Evolutionary conservation across 768 basidiomycete species (phyloP), one percentile per base, ranked within the genome.

Genomic region (Lentinula raphanica): DNA sequence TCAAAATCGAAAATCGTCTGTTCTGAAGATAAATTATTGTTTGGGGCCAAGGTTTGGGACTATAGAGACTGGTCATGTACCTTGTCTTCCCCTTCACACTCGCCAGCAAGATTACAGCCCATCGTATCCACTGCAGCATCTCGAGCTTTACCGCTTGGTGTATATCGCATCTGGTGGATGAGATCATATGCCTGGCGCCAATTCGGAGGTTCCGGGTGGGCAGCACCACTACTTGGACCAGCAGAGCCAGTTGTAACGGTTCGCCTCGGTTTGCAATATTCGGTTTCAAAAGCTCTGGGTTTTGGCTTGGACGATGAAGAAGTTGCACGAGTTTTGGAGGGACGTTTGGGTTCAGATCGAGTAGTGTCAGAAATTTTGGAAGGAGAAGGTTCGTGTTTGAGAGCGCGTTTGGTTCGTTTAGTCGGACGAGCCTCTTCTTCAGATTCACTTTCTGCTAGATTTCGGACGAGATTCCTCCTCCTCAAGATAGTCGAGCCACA

Each of bases 71-170:
- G 36, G 32, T 39, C 13, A 31, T 46, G 50, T 35, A 63, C 69
- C 69, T 27, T 50, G 88, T 91, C 78, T 82, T 70, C 64, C 90
- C 88, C 42, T 79, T 77, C 50, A 66, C 65, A 59, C 90, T 86
- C 0, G 88, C 87, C 57, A 79, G 79, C 51, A 6, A 53, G 27
- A 49, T 90, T 84, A 64, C 92, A 92, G 1, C 93, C 92, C 91
- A 94, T 92, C 0, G 87, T 90, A 66, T 98, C 96, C 1, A 97
- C 96, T 0, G 96, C 94, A 0, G 95, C 94, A 17, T 36, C 19
- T 15, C 21, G n/a, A 23, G 51, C 51, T 12, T 19, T 11, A 23
- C 51, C 51, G 0, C 81, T 73, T 23, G 87, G 80, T 11, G 75
- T 75, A 19, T 83, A 73, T 19, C 92, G 80, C 92, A 94, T 94